Base-by-base conservation (phyloP, 495 filamentous ascomycete genomes). In the Thermothielavioides terrestris region DNA sequence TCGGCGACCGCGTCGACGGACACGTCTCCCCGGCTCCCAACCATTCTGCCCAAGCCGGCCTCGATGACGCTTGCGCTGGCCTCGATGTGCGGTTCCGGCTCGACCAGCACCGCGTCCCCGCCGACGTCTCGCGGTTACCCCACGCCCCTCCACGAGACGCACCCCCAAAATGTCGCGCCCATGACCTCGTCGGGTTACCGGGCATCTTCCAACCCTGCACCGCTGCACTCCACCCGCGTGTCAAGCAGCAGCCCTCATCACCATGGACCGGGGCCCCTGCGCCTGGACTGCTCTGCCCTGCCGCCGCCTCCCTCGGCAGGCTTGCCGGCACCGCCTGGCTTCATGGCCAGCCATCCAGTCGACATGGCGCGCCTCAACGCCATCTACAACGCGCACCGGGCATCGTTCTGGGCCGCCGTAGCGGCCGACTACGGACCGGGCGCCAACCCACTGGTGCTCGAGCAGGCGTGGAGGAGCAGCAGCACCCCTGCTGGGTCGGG, bases 381-480 rank as follows among this genome's bases (percentile, higher is more conserved):
- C 36, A 75, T 88, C 41, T 88, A 89, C 62, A 77, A 81, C 45
- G 71, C 76, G 11, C 83, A 86, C 57, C 78, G 84, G 27, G 68
- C 75, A 28, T 77, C 77, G 11, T 89, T 90, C 64, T 90, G 86
- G 86, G 73, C 73, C 38, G 74, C 74, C 34, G 76, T 90, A 30
- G 84, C 86, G 18, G 65, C 74, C 28, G 81, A 85, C 43, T 90
- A 90, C 51, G 85, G 84, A 42, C 56, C 65, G 4, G 77, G 78
- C 34, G 73, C 82, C 4, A 80, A 79, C 37, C 79, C 82, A 10
- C 70, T 76, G 18, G 70, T 79, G 14, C 71, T 89, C 14, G 84
- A 88, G 62, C 77, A 82, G 52, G 77, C 81, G 7, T 89, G 84
- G 84, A 55, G 25, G 14, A 49, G 45, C 46, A 31, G 36, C 42